Percentiles rank a stretch among this genome's conserved stretches.
Evolutionary conservation across 208 protist species (phyloP).

Genomic region (Phytomonas francai): DNA sequence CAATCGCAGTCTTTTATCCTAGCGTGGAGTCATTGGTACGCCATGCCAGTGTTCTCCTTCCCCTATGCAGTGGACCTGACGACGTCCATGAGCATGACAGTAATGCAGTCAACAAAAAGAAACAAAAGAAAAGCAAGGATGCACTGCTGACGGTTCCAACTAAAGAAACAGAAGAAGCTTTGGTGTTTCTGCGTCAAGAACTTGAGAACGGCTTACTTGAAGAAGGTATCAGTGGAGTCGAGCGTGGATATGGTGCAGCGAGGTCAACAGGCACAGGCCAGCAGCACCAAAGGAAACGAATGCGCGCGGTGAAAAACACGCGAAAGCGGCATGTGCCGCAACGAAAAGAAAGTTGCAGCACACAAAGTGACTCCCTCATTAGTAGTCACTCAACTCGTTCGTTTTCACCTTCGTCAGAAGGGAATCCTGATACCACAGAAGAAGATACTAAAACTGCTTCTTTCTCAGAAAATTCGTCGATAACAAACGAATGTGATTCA

Average conservation of each 20-base stretch:
- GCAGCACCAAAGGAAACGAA: neutral
- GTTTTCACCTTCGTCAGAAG: neutral
- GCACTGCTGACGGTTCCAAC: neutral
- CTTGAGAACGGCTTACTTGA: slow-evolving; percentile 11
- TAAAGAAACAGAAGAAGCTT: slow-evolving; percentile 1
- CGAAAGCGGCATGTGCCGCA: neutral
- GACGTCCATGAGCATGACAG: neutral
- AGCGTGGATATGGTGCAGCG: neutral
- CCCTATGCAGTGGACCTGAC: neutral
- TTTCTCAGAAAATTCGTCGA: neutral
- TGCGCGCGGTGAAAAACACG: neutral
- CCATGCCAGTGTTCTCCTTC: neutral
- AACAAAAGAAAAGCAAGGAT: neutral
- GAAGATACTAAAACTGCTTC: neutral
- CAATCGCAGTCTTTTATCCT: neutral
- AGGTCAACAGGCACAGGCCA: neutral
- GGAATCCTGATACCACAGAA: neutral
- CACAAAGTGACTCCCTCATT: neutral
- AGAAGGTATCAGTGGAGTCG: neutral
- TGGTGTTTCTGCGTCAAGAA: slow-evolving; percentile 15
- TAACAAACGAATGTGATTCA: neutral
- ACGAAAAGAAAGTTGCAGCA: neutral
- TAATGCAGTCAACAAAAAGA: neutral
- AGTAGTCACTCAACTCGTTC: neutral
- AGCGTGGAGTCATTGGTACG: neutral